These are phyloP conservation scores for Ogataea methylovora DNA, from an alignment of 805 yeast genomes.

Conservation along the genomic window DNA sequence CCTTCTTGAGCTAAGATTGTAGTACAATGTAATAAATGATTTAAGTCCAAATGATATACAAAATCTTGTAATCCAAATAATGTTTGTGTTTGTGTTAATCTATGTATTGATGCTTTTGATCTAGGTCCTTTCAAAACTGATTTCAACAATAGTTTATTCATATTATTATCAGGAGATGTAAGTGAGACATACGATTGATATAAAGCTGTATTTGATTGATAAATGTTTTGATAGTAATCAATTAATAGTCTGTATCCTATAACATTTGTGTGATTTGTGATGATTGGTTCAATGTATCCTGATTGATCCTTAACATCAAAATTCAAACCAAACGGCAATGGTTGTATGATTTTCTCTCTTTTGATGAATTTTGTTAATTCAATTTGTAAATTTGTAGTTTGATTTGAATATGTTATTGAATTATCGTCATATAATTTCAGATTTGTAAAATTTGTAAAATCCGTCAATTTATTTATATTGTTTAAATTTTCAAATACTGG, in stretches of 20 bases:
- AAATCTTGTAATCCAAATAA: background rate
- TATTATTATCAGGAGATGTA: too few relatives aligned
- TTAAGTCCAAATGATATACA: constrained; percentile 1
- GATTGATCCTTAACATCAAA: constrained; percentile 9
- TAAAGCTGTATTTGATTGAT: background rate
- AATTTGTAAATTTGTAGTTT: constrained; percentile 1
- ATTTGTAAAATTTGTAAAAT: constrained; percentile 14
- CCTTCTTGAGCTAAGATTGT: constrained; percentile 1
- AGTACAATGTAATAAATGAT: constrained; percentile 1
- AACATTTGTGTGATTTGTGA: background rate
- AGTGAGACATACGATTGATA: background rate
- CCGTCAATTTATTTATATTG: constrained; percentile 10
- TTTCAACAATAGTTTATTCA: too few relatives aligned
- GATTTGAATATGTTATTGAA: constrained; percentile 1
- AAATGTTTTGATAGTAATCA: constrained; percentile 1
- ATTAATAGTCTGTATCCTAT: constrained; percentile 1
- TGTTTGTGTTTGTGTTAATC: background rate
- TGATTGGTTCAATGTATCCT: background rate
- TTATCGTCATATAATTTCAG: constrained; percentile 12
- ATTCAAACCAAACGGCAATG: constrained; percentile 19
- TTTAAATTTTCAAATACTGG: constrained; percentile 17
- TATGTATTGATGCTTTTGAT: background rate
- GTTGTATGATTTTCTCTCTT: constrained; percentile 17
- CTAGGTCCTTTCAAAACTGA: background rate
- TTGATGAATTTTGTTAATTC: constrained; percentile 18